Evolutionary conservation across 2,329 filamentous ascomycete genomes (phyloP), one percentile per base, ranked within the genome.

Genomic region (Cladobotryum mycophilum): DNA sequence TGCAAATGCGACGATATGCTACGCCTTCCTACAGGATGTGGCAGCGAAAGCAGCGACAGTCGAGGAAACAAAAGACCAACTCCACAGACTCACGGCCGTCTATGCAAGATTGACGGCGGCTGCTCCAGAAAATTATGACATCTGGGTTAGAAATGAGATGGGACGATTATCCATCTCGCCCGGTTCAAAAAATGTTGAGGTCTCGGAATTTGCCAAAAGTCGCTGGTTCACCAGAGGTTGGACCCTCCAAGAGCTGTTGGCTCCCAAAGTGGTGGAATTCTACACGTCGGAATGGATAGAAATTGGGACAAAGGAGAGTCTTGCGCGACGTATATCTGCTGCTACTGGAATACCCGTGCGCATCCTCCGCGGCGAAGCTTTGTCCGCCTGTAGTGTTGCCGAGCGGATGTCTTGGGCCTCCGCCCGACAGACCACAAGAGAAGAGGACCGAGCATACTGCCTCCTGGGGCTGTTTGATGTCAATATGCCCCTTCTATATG

Each of bases 161-260:
- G 20, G 20, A 20, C 3, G 20, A 20, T 20, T 20, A 20, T 20
- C 20, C 20, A 20, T 20, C 20, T 20, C 20, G 5, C 20, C 20
- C 3, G 5, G 20, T 20, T 20, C 20, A 20, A 20, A 20, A 20
- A 3, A 20, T 20, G 5, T 20, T 20, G 20, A 5, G 5, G 3
- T 20, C 20, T 40, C 37, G 7, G 7, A n/a, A 8, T 40, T 49
- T 22, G 9, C 13, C 45, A 25, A 51, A 49, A 53, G 53, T 49
- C 56, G 62, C 5, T 70, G 67, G 66, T 69, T 69, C 48, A 63
- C 58, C 1, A 56, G 76, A 78, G 66, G 67, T n/a, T 79, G 81
- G 60, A 87, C 82, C 0, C 69, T 85, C 55, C 85, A 85, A 61
- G 82, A 88, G 64, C 82, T 86, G 0, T 73, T 89, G 4, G 85